Percentiles rank a stretch among this genome's conserved stretches.
Conservation (phyloP, 169 alveolate genomes). For the Plasmodium cynomolgi region DNA sequence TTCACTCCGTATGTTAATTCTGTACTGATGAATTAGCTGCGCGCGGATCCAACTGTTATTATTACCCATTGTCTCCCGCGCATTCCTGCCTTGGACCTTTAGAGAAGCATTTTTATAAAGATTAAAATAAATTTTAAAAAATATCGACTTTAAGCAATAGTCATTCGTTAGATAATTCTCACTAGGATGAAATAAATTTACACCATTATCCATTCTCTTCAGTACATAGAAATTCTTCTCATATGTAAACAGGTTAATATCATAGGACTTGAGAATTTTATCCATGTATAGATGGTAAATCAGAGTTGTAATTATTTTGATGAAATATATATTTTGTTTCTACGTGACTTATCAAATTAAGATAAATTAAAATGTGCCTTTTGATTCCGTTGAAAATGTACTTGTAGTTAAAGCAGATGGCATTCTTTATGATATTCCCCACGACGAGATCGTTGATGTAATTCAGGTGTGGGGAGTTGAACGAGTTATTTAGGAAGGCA, state of each 20-base stretch:
- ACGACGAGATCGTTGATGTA: slow-evolving; percentile 6
- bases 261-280: slow-evolving; percentile 57
- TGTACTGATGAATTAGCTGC: background rate
- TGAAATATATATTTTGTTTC: slow-evolving; percentile 55
- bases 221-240: slow-evolving; percentile 69
- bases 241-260: slow-evolving; percentile 42
- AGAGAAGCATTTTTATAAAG: slow-evolving; percentile 17
- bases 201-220: slow-evolving; percentile 42
- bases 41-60: background rate
- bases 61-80: background rate
- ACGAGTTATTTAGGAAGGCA: slow-evolving; percentile 18
- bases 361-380: slow-evolving; percentile 36
- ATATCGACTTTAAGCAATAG: background rate
- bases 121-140: slow-evolving; percentile 21
- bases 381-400: slow-evolving; percentile 60
- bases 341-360: slow-evolving; percentile 52
- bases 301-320: slow-evolving; percentile 56
- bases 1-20: background rate
- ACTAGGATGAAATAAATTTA: slow-evolving; percentile 15
- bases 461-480: slow-evolving; percentile 5
- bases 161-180: slow-evolving; percentile 17
- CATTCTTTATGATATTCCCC: slow-evolving; percentile 15
- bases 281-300: slow-evolving; percentile 52
- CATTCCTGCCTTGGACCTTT: background rate
- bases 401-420: slow-evolving; percentile 18